A percentile compares a stretch with the other conserved stretches of the same genome.
Conservation (phyloP, 2,329 filamentous ascomycete species). For the Fusarium staphyleae region DNA sequence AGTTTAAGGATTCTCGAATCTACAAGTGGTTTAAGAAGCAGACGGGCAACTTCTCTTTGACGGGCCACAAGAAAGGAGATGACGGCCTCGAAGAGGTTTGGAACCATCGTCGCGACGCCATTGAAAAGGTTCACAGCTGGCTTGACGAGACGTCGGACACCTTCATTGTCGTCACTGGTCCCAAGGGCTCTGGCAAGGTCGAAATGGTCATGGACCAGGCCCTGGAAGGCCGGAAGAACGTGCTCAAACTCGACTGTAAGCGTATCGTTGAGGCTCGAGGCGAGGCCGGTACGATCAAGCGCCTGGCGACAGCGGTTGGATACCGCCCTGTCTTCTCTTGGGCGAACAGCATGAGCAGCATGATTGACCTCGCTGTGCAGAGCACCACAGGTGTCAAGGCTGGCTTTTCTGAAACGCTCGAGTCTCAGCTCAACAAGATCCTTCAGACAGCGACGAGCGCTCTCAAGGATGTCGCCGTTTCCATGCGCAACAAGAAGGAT, state of each 20-base stretch:
- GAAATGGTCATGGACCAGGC: conserved; percentile 88
- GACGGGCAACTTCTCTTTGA: conserved; percentile 70
- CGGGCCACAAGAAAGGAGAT: conserved; percentile 63
- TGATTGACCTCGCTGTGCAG: conserved; percentile 91
- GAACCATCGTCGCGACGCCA: conserved; percentile 83
- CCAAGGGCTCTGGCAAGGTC: conserved; percentile 87
- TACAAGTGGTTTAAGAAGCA: conserved; percentile 79
- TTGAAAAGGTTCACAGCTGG: conserved; percentile 84
- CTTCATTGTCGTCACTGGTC: conserved; percentile 92
- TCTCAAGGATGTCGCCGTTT: conserved; percentile 77
- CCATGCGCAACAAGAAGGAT: conserved; percentile 73
- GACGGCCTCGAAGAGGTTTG: conserved; percentile 81
- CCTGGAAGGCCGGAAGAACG: conserved; percentile 76
- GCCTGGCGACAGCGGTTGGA: conserved; percentile 82
- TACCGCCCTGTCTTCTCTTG: conserved; percentile 95
- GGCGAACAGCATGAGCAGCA: conserved; percentile 92
- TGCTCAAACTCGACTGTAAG: conserved; percentile 90
- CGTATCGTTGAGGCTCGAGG: conserved; percentile 89
- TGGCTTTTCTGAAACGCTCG: conserved; percentile 91
- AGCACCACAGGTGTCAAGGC: conserved; percentile 94
- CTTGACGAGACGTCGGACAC: conserved; percentile 88
- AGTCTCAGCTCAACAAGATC: conserved; percentile 89
- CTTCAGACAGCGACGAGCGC: conserved; percentile 83
- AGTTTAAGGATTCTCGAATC: conserved; percentile 74
- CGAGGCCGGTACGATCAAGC: conserved; percentile 83